Percentiles rank a stretch among this genome's conserved stretches.
These are phyloP conservation scores for Clitopilus hobsonii DNA, from an alignment of 768 basidiomycete species.

Conservation along the genomic window DNA sequence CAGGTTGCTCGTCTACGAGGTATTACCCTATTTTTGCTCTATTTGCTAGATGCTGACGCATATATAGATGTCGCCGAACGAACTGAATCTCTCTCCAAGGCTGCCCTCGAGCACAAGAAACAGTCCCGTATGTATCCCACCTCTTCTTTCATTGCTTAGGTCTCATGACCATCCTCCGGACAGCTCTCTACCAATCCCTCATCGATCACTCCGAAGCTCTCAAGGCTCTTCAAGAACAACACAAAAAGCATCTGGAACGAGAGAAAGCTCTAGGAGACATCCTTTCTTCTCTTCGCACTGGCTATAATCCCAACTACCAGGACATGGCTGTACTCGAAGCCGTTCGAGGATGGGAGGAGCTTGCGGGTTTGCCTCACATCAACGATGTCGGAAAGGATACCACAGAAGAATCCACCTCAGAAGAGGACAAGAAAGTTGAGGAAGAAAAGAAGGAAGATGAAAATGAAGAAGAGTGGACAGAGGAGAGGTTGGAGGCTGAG, in stretches of 20 bases:
- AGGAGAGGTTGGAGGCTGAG: slow-evolving; percentile 51
- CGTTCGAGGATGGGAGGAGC: slow-evolving; percentile 87
- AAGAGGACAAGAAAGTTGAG: slow-evolving; percentile 23
- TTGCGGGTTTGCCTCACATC: slow-evolving; percentile 66
- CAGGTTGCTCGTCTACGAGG: slow-evolving; percentile 75
- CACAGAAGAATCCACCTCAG: slow-evolving; percentile 15
- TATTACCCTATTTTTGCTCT: slow-evolving; percentile 19
- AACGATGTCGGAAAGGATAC: slow-evolving; percentile 52
- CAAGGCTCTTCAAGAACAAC: slow-evolving; percentile 68
- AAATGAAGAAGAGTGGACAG: slow-evolving; percentile 60
- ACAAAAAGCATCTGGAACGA: slow-evolving; percentile 68
- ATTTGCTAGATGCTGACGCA: not conserved
- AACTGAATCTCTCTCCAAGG: slow-evolving; percentile 73
- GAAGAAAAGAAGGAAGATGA: slow-evolving; percentile 39
- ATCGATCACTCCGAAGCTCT: slow-evolving; percentile 71
- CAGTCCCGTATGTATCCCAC: slow-evolving; percentile 64
- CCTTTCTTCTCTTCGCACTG: slow-evolving; percentile 70
- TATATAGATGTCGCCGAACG: slow-evolving; percentile 68
- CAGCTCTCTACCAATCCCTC: slow-evolving; percentile 79
- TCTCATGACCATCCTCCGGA: not conserved
- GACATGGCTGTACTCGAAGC: slow-evolving; percentile 99
- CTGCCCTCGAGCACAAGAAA: slow-evolving; percentile 80
- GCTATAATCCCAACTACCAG: slow-evolving; percentile 98
- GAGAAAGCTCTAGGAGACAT: slow-evolving; percentile 81
- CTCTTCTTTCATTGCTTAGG: not conserved